phyloP scores from a whole-genome alignment of 306 rosid genomes.

The Corylus avellana region DNA sequence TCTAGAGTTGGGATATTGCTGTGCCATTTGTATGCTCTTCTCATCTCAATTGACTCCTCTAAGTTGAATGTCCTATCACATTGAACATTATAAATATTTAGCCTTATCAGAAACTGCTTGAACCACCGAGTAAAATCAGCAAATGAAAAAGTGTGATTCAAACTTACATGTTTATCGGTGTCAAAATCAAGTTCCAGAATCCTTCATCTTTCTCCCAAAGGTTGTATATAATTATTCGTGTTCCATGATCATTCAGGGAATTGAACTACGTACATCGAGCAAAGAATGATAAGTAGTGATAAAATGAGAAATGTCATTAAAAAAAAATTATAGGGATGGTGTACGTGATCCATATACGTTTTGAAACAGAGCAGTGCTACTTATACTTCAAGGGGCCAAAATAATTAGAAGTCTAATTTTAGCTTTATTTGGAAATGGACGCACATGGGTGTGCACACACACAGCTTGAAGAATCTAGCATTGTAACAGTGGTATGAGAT shows the following conservation, averaged over 20 bases:
- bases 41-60: conserved; percentile 10
- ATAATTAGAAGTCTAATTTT: too few relatives aligned
- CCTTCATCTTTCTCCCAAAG: conserved; percentile 18
- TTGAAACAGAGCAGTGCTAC: too few relatives aligned
- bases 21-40: neutral
- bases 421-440: too few relatives aligned
- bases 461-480: too few relatives aligned
- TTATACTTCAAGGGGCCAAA: too few relatives aligned
- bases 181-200: conserved; percentile 14
- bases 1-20: conserved; percentile 1
- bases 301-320: neutral
- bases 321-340: too few relatives aligned
- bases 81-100: neutral
- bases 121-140: neutral
- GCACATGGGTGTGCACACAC: too few relatives aligned
- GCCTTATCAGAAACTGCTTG: neutral
- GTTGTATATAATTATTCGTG: conserved; percentile 14
- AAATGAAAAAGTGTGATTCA: neutral
- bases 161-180: conserved; percentile 6
- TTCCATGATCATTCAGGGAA: conserved; percentile 5
- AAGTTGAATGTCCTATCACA: conserved; percentile 14
- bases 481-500: too few relatives aligned
- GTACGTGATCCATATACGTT: too few relatives aligned
- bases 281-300: neutral
- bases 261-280: neutral